These are phyloP conservation scores for Teratosphaeriaceae sp. DNA, from an alignment of 2,329 filamentous ascomycete species.

Conservation along the genomic window DNA sequence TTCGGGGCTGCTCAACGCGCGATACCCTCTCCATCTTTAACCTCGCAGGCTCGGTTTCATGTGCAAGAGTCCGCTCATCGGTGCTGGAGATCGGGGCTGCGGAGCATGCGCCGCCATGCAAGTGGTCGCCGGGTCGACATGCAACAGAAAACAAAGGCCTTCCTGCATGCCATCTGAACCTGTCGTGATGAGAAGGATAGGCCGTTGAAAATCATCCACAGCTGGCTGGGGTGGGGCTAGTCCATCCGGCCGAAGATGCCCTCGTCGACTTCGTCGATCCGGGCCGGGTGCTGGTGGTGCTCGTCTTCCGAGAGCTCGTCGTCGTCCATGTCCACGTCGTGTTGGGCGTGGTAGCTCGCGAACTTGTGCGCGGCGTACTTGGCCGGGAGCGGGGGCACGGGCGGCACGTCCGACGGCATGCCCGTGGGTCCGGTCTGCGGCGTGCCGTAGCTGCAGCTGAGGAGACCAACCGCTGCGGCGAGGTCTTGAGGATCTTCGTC, in stretches of 20 bases:
- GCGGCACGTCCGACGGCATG: conserved; percentile 68
- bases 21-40: conserved; percentile 27
- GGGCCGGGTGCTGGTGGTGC: conserved; percentile 45
- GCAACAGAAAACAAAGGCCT: no score
- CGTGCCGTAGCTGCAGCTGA: conserved; percentile 87
- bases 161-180: no score
- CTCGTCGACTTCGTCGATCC: conserved; percentile 78
- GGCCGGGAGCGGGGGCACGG: conserved; percentile 78
- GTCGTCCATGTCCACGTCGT: conserved; percentile 45
- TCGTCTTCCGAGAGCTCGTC: conserved; percentile 38
- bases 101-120: neutral
- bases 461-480: conserved; percentile 80
- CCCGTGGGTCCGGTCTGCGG: conserved; percentile 58
- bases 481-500: conserved; percentile 82
- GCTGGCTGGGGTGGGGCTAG: conserved; percentile 10
- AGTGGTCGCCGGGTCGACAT: no score
- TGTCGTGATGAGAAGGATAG: neutral
- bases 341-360: conserved; percentile 19
- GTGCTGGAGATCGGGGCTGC: conserved; percentile 10
- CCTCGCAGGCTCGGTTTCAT: conserved; percentile 20
- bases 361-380: conserved; percentile 56
- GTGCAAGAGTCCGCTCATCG: conserved; percentile 12
- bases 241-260: conserved; percentile 97
- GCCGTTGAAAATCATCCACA: neutral
- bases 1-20: conserved; percentile 23